phyloP scores from a whole-genome alignment of 768 basidiomycete species.

The Macrolepiota dolichaula region DNA sequence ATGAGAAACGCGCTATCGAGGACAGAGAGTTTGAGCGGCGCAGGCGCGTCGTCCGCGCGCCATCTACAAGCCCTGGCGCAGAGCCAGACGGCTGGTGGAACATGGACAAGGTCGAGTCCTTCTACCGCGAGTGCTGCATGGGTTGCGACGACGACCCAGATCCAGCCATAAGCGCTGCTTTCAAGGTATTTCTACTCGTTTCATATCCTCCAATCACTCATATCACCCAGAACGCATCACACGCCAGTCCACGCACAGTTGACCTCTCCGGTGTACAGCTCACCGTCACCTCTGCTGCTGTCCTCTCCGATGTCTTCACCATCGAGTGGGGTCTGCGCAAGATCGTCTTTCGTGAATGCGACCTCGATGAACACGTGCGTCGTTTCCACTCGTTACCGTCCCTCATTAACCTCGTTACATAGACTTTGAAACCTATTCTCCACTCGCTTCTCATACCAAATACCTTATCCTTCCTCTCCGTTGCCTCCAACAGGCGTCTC shows the following conservation, averaged over 20 bases:
- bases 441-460: conserved; percentile 86
- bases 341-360: conserved; percentile 81
- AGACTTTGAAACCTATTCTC: conserved; percentile 86
- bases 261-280: conserved; percentile 82
- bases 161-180: conserved; percentile 58
- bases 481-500: conserved; percentile 84
- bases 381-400: background rate
- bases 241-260: conserved; percentile 61
- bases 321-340: conserved; percentile 93
- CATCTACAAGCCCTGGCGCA: conserved; percentile 30
- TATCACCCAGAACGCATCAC: conserved; percentile 44
- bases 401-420: background rate
- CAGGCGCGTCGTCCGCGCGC: conserved; percentile 59
- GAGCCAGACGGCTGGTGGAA: conserved; percentile 76
- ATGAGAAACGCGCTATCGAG: conserved; percentile 81
- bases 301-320: conserved; percentile 86
- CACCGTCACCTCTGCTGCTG: conserved; percentile 63
- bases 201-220: conserved; percentile 4
- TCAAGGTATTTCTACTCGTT: conserved; percentile 51
- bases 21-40: conserved; percentile 70
- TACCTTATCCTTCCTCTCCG: conserved; percentile 75
- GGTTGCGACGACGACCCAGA: conserved; percentile 73
- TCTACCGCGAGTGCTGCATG: conserved; percentile 83
- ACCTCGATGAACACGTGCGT: conserved; percentile 78
- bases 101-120: conserved; percentile 76